Evolutionary conservation across 1,284 basidiomycete species (phyloP).

Genomic region (Malassezia obtusa): DNA sequence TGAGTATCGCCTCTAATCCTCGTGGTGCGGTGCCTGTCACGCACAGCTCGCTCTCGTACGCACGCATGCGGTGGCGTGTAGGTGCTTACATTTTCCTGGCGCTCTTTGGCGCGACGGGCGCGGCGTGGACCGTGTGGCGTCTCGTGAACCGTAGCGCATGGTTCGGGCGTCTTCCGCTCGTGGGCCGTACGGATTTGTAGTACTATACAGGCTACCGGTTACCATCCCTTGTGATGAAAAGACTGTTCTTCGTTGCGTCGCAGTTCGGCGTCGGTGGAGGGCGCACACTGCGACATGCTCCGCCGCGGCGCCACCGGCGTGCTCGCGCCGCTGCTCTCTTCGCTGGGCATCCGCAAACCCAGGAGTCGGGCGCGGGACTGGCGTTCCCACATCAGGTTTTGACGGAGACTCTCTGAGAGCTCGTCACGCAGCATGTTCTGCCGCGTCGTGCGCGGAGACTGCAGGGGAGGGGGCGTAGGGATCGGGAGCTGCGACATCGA

Average conservation of each 20-base stretch:
- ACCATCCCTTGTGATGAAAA: conserved; percentile 45
- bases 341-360: conserved; percentile 21
- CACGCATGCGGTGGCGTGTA: conserved; percentile 9
- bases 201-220: neutral
- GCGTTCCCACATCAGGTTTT: conserved; percentile 75
- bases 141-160: neutral
- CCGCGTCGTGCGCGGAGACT: conserved; percentile 72
- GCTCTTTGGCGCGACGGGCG: conserved; percentile 1
- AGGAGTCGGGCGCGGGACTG: conserved; percentile 42
- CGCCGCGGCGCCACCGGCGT: neutral
- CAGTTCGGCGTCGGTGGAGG: conserved; percentile 12
- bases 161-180: neutral
- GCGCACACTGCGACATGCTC: neutral
- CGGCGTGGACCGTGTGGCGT: conserved; percentile 1
- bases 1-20: conserved; percentile 58
- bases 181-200: neutral
- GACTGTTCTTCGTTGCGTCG: conserved; percentile 32
- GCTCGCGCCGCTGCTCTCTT: neutral
- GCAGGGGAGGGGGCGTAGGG: conserved; percentile 61
- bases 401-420: conserved; percentile 69
- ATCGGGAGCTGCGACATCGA: neutral
- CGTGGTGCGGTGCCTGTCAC: conserved; percentile 35
- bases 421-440: conserved; percentile 73
- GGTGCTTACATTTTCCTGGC: neutral
- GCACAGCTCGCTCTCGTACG: conserved; percentile 23